A percentile compares a stretch with the other conserved stretches of the same genome.
These are phyloP conservation scores for Colletotrichum lupini DNA, from an alignment of 2,329 filamentous ascomycete species.

Conservation along the genomic window DNA sequence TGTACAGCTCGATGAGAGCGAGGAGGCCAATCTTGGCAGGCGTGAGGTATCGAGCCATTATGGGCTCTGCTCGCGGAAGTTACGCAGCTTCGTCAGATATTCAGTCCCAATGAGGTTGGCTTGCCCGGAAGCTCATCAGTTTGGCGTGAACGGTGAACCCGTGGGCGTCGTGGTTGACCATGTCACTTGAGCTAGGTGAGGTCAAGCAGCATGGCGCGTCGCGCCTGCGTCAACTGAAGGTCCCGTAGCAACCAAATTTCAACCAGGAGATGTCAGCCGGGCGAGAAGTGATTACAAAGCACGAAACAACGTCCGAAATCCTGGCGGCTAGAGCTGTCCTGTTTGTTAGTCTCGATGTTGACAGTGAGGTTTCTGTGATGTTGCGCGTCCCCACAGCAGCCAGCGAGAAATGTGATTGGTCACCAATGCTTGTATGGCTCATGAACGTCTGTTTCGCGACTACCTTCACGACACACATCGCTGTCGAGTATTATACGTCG, in stretches of 20 bases:
- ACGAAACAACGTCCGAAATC: neutral
- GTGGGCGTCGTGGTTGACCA: slow-evolving; percentile 1
- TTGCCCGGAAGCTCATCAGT: neutral
- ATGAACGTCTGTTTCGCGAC: neutral
- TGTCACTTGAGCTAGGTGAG: neutral
- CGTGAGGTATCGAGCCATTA: slow-evolving; percentile 86
- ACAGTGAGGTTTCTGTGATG: slow-evolving; percentile 22
- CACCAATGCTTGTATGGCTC: neutral
- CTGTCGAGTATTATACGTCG: neutral
- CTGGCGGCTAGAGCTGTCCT: neutral
- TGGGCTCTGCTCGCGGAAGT: neutral
- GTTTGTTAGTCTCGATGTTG: neutral
- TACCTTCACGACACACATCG: neutral
- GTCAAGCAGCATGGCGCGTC: slow-evolving; percentile 8
- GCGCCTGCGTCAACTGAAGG: neutral
- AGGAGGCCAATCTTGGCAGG: slow-evolving; percentile 88
- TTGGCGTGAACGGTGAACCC: neutral
- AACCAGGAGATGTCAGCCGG: neutral
- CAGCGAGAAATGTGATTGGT: slow-evolving; percentile 17
- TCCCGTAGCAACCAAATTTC: neutral
- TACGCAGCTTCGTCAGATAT: neutral
- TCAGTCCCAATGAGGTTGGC: neutral
- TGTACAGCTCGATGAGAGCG: slow-evolving; percentile 84
- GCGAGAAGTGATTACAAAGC: too few relatives aligned
- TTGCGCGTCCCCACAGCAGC: neutral